These are phyloP conservation scores for Lichtheimia ramosa DNA, from an alignment of 371 early-diverging fungal species.

Conservation along the genomic window DNA sequence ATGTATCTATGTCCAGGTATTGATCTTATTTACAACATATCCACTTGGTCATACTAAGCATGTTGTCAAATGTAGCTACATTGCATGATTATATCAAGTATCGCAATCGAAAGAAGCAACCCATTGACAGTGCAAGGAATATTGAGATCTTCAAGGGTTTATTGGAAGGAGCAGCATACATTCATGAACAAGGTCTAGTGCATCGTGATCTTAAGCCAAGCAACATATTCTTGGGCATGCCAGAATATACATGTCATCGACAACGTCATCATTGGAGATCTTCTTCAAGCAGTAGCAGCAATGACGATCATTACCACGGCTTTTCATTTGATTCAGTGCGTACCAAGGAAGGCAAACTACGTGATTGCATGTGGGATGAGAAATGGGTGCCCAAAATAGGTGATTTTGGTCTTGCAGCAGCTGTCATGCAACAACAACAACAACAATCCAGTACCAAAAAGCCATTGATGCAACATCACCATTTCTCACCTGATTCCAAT, in stretches of 20 bases:
- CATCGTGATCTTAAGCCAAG: slow-evolving; percentile 83
- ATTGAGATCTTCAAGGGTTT: slow-evolving; percentile 52
- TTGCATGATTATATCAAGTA: slow-evolving; percentile 39
- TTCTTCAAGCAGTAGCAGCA: not conserved
- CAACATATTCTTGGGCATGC: slow-evolving; percentile 67
- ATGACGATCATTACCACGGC: slow-evolving; percentile 8
- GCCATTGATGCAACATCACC: not conserved
- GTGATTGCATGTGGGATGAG: slow-evolving; percentile 39
- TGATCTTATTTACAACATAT: not conserved
- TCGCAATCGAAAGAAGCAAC: slow-evolving; percentile 24
- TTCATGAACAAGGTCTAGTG: slow-evolving; percentile 71
- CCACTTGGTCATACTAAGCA: not conserved
- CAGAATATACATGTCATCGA: slow-evolving; percentile 6
- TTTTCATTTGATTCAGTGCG: slow-evolving; percentile 16
- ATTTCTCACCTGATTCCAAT: not conserved
- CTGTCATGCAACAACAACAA: slow-evolving; percentile 18
- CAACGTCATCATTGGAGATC: slow-evolving; percentile 4
- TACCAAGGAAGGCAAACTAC: slow-evolving; percentile 9
- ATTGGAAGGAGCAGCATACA: slow-evolving; percentile 65
- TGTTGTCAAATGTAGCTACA: slow-evolving; percentile 22
- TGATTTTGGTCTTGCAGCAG: slow-evolving; percentile 84
- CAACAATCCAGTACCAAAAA: not conserved
- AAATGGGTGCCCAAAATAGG: slow-evolving; percentile 75
- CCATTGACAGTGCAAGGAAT: slow-evolving; percentile 42
- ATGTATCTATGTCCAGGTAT: slow-evolving; percentile 84